A percentile compares a stretch with the other conserved stretches of the same genome.
Evolutionary conservation across 2,329 filamentous ascomycete species (phyloP).

Genomic region (Corniculantispora saksenae): DNA sequence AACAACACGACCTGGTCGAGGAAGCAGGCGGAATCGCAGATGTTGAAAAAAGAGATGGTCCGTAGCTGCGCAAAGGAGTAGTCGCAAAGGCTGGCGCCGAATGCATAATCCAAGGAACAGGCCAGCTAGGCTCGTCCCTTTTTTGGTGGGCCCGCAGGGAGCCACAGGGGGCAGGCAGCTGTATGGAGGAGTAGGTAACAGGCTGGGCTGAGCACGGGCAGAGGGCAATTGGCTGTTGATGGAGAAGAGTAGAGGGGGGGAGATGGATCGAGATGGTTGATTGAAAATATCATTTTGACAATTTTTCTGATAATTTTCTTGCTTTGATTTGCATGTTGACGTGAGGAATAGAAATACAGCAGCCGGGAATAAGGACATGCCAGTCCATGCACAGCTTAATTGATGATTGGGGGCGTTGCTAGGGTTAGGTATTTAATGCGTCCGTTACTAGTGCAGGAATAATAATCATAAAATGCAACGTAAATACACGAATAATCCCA

Average conservation of each 20-base stretch:
- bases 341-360: background rate
- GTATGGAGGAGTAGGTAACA: background rate
- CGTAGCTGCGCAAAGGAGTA: conserved; percentile 5
- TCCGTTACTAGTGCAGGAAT: no score
- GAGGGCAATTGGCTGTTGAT: no score
- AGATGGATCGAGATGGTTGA: no score
- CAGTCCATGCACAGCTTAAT: background rate
- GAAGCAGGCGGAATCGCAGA: background rate
- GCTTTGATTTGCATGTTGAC: background rate
- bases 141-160: conserved; percentile 10
- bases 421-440: no score
- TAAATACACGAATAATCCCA: no score
- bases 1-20: background rate
- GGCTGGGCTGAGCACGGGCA: background rate
- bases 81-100: conserved; percentile 13
- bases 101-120: conserved; percentile 3
- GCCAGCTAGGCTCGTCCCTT: background rate
- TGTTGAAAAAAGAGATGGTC: background rate
- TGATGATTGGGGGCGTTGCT: background rate
- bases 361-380: background rate
- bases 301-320: no score
- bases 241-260: no score
- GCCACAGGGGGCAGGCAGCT: background rate
- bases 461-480: no score
- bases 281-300: no score